Conservation (phyloP, 2,329 filamentous ascomycete genomes). For the Cladobotryum protrusum region DNA sequence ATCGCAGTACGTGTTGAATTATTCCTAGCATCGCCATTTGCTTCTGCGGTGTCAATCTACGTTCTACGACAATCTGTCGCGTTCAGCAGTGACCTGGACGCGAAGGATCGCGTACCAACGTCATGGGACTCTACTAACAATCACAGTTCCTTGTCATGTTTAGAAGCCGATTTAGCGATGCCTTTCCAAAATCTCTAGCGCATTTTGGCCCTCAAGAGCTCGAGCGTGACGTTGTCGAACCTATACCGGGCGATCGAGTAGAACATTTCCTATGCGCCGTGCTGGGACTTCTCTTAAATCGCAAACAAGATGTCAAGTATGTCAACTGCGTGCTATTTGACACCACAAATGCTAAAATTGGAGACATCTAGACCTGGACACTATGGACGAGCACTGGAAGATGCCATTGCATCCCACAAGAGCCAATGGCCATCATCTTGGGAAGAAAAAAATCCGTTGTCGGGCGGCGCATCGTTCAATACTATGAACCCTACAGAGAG, state of each 20-base stretch:
- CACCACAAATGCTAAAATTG: constrained; percentile 1
- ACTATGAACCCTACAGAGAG: constrained; percentile 75
- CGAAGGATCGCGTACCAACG: constrained; percentile 45
- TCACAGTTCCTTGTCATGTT: constrained; percentile 96
- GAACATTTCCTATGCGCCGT: constrained; percentile 87
- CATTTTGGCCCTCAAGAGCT: constrained; percentile 95
- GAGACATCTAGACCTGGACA: constrained; percentile 66
- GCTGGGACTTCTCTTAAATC: constrained; percentile 81
- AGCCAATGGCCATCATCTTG: constrained; percentile 83
- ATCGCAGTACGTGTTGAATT: constrained; percentile 68
- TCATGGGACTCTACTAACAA: constrained; percentile 29
- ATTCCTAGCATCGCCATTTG: constrained; percentile 3
- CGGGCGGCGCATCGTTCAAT: constrained; percentile 73
- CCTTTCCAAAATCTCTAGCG: constrained; percentile 77
- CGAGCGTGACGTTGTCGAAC: constrained; percentile 75
- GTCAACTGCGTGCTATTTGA: constrained; percentile 26
- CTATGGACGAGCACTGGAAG: constrained; percentile 87
- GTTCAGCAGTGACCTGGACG: constrained; percentile 38
- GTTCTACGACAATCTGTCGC: constrained; percentile 23
- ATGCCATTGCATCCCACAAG: constrained; percentile 79
- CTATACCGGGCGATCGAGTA: constrained; percentile 72
- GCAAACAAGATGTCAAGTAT: constrained; percentile 98
- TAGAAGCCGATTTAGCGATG: constrained; percentile 83
- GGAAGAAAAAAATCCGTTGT: constrained; percentile 76
- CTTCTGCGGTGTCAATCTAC: background rate